Conservation (phyloP, 306 rosid genomes). For the Fagus crenata region DNA sequence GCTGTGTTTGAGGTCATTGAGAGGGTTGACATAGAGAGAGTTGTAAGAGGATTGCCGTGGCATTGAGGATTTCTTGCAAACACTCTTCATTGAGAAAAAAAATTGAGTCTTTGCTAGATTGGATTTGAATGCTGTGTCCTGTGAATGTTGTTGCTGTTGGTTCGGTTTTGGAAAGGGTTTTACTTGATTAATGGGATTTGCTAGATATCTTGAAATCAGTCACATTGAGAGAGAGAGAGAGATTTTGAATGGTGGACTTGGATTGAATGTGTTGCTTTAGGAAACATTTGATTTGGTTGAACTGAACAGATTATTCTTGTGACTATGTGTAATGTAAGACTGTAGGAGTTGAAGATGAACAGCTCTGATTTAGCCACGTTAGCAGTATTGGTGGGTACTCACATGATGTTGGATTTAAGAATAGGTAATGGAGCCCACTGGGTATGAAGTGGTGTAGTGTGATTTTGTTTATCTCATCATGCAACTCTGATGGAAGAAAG, state of each 20-base stretch:
- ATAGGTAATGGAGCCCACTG: background rate
- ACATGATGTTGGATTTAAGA: background rate
- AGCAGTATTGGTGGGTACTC: background rate
- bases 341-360: too few species aligned
- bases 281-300: background rate
- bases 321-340: background rate
- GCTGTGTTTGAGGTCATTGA: conserved; percentile 48
- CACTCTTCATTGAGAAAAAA: conserved; percentile 14
- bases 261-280: background rate
- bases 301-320: background rate
- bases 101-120: background rate
- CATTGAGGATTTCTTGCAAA: conserved; percentile 28
- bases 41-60: conserved; percentile 45
- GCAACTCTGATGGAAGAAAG: background rate
- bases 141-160: too few species aligned
- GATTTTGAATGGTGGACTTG: background rate
- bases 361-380: background rate
- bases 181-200: background rate
- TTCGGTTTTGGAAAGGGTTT: background rate
- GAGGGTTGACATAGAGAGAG: conserved; percentile 56
- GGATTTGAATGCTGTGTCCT: background rate
- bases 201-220: background rate
- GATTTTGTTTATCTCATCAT: too few species aligned
- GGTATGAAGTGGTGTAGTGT: background rate
- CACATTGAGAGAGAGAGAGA: background rate